phyloP scores from a whole-genome alignment of 75 land plant species.

The Ceratopteris richardii region DNA sequence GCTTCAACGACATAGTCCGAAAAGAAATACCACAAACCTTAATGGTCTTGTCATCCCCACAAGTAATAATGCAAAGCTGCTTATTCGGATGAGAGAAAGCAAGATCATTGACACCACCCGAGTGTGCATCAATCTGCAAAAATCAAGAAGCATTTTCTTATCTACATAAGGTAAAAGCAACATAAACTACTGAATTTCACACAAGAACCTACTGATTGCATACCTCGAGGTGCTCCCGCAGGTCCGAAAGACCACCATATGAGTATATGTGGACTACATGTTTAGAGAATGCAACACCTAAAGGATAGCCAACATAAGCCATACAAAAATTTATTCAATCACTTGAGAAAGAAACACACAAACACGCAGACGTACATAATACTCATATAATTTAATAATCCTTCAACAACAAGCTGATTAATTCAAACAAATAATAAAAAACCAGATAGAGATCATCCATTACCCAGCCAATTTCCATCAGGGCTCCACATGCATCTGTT shows the following conservation, averaged over 20 bases:
- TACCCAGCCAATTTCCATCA: constrained; percentile 72
- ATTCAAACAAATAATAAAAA: no score
- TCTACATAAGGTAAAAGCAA: no score
- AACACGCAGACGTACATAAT: neutral
- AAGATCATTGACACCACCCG: constrained; percentile 69
- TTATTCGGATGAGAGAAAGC: constrained; percentile 63
- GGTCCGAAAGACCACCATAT: constrained; percentile 39
- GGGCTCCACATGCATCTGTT: constrained; percentile 74
- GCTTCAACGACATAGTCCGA: no score
- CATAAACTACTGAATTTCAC: neutral
- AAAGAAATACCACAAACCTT: constrained; percentile 28
- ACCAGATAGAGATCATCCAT: no score
- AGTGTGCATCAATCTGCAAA: constrained; percentile 65
- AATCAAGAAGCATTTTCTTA: neutral
- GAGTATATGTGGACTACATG: constrained; percentile 74
- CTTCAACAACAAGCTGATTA: no score
- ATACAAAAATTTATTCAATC: no score
- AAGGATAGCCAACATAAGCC: neutral
- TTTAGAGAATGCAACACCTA: constrained; percentile 87
- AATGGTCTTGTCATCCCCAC: constrained; percentile 77
- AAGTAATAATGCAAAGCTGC: constrained; percentile 53
- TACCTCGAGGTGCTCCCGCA: constrained; percentile 63
- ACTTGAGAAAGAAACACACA: neutral
- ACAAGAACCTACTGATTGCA: neutral
- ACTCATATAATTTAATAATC: no score